These are phyloP conservation scores for Coemansia sp. DNA, from an alignment of 192 early-diverging fungal species.

Conservation along the genomic window DNA sequence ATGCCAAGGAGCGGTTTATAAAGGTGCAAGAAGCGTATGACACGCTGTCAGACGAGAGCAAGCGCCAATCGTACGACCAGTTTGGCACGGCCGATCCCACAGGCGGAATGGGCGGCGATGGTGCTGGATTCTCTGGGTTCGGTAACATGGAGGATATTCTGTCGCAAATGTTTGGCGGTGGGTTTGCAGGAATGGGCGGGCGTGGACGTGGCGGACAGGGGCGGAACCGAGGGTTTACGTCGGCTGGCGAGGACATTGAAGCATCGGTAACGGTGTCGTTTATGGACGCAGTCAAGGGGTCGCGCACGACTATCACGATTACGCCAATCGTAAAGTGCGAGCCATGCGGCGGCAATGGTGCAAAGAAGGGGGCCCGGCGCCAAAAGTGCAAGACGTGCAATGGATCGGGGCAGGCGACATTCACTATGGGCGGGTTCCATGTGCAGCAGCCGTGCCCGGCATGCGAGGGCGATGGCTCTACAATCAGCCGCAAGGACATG, in stretches of 20 bases:
- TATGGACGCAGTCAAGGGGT: constrained; percentile 89
- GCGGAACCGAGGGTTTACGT: constrained; percentile 31
- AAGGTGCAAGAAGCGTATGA: constrained; percentile 98
- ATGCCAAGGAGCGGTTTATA: constrained; percentile 94
- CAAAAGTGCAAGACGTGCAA: constrained; percentile 73
- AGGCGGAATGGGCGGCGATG: constrained; percentile 47
- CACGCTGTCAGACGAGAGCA: constrained; percentile 89
- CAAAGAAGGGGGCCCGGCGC: constrained; percentile 72
- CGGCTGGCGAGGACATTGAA: constrained; percentile 67
- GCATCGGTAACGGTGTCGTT: constrained; percentile 70
- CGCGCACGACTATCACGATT: constrained; percentile 65
- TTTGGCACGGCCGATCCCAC: constrained; percentile 68
- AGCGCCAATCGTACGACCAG: constrained; percentile 89
- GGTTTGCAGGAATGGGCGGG: constrained; percentile 52
- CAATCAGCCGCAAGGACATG: constrained; percentile 62
- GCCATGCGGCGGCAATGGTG: constrained; percentile 77
- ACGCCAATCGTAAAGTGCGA: constrained; percentile 70
- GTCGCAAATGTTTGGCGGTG: constrained; percentile 71
- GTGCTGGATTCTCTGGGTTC: constrained; percentile 54
- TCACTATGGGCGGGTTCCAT: constrained; percentile 86
- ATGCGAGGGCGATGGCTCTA: constrained; percentile 81
- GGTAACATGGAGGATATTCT: constrained; percentile 65
- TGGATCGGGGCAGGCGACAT: constrained; percentile 81
- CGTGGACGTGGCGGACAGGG: constrained; percentile 43
- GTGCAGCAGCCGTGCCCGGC: constrained; percentile 80